These are phyloP conservation scores for Zychaea mexicana DNA, from an alignment of 371 early-diverging fungal genomes.

Conservation along the genomic window DNA sequence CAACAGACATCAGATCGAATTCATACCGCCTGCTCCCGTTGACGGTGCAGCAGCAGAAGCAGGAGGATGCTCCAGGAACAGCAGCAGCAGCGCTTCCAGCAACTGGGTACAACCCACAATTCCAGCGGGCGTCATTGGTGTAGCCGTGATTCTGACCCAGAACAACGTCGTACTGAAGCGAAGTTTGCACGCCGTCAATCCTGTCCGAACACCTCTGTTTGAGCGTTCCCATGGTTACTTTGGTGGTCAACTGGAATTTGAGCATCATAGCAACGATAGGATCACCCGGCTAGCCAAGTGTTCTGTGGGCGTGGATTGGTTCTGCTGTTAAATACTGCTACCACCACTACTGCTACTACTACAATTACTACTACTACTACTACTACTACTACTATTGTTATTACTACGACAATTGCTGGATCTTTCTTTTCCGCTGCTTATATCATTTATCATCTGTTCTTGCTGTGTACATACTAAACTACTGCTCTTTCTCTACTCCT, in stretches of 20 bases:
- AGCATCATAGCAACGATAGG: neutral
- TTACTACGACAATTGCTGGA: no score
- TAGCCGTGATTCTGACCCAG: slow-evolving; percentile 10
- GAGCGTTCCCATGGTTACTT: slow-evolving; percentile 6
- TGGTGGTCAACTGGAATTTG: slow-evolving; percentile 7
- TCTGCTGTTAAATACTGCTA: slow-evolving; percentile 10
- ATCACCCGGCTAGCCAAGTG: slow-evolving; percentile 2
- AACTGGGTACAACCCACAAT: neutral
- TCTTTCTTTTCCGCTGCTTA: neutral
- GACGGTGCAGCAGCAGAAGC: no score
- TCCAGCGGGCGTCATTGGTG: slow-evolving; percentile 5
- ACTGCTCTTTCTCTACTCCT: neutral
- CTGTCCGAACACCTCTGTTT: slow-evolving; percentile 1
- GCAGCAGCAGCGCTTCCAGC: neutral
- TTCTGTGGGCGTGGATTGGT: slow-evolving; percentile 9
- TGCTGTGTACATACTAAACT: neutral
- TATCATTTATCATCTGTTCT: neutral
- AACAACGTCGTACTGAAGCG: slow-evolving; percentile 11
- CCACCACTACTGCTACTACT: no score
- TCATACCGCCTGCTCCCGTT: neutral
- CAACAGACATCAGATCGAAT: slow-evolving; percentile 1
- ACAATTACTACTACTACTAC: no score
- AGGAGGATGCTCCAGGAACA: no score
- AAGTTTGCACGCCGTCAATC: slow-evolving; percentile 15
- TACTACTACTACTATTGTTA: no score